Conservation (phyloP, 2,329 filamentous ascomycete genomes). For the Diaporthe amygdali region DNA sequence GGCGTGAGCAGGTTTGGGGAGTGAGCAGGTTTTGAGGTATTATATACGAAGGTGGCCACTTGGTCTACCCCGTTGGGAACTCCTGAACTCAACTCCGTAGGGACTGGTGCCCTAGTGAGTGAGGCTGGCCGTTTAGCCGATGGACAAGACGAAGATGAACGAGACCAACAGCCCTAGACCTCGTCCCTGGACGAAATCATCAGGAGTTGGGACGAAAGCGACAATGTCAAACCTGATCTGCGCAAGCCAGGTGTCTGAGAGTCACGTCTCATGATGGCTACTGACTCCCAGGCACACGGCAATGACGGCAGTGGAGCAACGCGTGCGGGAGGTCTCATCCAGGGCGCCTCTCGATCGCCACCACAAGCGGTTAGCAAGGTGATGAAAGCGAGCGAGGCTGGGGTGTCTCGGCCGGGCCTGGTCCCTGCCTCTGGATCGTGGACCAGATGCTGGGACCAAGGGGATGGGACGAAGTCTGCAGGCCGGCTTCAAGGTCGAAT, state of each 20-base stretch:
- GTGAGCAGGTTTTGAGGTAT: conserved; percentile 16
- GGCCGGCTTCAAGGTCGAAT: not conserved
- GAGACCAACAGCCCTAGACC: not conserved
- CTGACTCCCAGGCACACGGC: conserved; percentile 13
- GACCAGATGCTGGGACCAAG: not conserved
- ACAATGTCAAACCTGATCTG: conserved; percentile 13
- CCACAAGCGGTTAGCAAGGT: not conserved
- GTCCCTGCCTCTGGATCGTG: not conserved
- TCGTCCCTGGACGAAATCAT: not conserved
- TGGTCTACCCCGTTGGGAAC: not conserved
- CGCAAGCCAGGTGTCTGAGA: conserved; percentile 1
- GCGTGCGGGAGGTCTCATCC: conserved; percentile 5
- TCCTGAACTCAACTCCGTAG: not conserved
- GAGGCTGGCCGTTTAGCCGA: conserved; percentile 8
- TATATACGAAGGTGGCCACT: conserved; percentile 11
- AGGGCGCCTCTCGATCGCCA: conserved; percentile 4
- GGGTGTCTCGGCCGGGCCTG: not conserved
- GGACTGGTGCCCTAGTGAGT: not conserved
- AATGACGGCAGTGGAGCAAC: not conserved
- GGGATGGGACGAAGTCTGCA: not conserved
- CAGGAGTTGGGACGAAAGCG: conserved; percentile 8
- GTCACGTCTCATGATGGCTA: not conserved
- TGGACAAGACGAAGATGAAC: not conserved
- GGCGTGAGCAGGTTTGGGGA: conserved; percentile 23
- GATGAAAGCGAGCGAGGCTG: not conserved